Conservation (phyloP, 148 eudicot species). For the Fagopyrum tataricum region DNA sequence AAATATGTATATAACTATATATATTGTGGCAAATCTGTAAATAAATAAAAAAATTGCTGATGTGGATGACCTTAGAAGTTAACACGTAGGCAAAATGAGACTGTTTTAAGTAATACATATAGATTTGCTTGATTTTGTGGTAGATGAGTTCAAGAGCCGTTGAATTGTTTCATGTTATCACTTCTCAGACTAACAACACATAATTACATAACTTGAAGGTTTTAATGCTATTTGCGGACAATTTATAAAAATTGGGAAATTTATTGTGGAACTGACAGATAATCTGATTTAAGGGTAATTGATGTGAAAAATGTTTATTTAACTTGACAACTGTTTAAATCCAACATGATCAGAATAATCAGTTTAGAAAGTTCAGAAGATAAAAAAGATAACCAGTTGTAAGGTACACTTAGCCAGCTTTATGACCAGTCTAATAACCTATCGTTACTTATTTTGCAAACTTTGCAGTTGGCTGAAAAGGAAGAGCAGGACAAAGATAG, state of each 20-base stretch:
- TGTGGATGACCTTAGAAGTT: too few relatives aligned
- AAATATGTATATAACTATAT: too few relatives aligned
- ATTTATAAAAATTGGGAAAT: not conserved
- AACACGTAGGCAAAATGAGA: too few relatives aligned
- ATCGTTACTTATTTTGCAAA: not conserved
- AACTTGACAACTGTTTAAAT: not conserved
- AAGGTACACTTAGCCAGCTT: not conserved
- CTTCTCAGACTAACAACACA: not conserved
- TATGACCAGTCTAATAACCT: not conserved
- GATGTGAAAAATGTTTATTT: not conserved
- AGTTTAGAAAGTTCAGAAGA: not conserved
- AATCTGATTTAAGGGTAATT: not conserved
- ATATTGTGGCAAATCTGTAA: too few relatives aligned
- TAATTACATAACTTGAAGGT: not conserved
- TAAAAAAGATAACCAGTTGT: not conserved
- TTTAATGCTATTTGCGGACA: not conserved
- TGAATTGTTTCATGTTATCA: not conserved
- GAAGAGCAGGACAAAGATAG: constrained; percentile 41
- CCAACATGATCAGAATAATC: not conserved
- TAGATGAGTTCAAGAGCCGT: not conserved
- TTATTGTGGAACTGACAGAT: not conserved
- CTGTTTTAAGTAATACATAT: too few relatives aligned
- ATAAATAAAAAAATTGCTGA: too few relatives aligned
- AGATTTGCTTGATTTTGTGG: too few relatives aligned
- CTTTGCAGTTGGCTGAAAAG: constrained; percentile 62